Evolutionary conservation across 73 alveolate genomes (phyloP).

Genomic region (Uronychia binucleata): DNA sequence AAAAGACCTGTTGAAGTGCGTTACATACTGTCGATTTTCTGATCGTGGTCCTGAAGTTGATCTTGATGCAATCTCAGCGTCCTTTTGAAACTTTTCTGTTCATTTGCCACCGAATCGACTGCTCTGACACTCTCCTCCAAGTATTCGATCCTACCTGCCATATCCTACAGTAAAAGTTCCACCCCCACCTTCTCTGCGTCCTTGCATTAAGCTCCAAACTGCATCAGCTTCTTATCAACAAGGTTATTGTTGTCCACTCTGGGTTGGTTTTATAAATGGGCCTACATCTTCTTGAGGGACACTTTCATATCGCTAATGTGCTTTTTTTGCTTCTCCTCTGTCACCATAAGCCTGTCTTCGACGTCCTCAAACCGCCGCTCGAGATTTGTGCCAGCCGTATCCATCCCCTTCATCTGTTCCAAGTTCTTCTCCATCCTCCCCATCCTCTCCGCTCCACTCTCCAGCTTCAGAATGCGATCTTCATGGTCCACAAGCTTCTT

Average conservation of each 20-base stretch:
- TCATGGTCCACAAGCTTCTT: not conserved
- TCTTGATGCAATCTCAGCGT: no score
- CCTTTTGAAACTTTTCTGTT: no score
- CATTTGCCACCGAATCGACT: no score
- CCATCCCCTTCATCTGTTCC: not conserved
- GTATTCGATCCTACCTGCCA: not conserved
- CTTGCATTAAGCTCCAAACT: not conserved
- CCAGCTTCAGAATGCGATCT: not conserved
- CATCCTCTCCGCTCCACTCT: not conserved
- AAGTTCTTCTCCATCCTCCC: not conserved
- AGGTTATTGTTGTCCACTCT: no score
- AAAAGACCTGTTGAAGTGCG: no score
- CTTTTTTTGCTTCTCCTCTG: not conserved
- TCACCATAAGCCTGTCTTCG: not conserved
- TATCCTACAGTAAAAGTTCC: no score
- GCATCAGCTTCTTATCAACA: no score
- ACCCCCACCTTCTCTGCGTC: no score
- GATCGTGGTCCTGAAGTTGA: no score
- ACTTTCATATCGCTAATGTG: not conserved
- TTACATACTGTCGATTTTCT: no score
- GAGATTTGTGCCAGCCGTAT: not conserved
- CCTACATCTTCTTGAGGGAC: not conserved
- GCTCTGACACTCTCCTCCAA: not conserved
- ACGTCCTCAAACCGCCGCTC: not conserved
- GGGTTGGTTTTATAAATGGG: no score